Percentiles rank a stretch among this genome's conserved stretches.
Evolutionary conservation across 495 filamentous ascomycete genomes (phyloP).

Genomic region (Penicillium maclennaniae): DNA sequence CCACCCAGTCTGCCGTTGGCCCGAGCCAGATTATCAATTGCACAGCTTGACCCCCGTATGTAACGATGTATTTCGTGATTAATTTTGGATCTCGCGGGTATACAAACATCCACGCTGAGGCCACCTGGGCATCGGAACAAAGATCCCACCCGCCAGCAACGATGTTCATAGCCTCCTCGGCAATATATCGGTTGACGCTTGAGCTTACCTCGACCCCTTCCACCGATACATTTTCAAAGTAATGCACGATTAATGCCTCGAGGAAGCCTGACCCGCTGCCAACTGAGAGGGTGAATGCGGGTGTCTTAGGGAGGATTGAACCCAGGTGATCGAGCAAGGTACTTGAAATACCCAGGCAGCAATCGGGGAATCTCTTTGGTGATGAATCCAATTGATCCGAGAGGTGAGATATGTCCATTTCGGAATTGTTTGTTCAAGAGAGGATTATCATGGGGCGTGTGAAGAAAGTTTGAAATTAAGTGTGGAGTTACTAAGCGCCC

Average conservation of each 20-base stretch:
- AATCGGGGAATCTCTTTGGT: slow-evolving; percentile 35
- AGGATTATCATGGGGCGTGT: background rate
- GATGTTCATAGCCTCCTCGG: slow-evolving; percentile 34
- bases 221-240: slow-evolving; percentile 24
- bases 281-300: slow-evolving; percentile 45
- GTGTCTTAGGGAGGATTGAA: slow-evolving; percentile 36
- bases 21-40: slow-evolving; percentile 49
- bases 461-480: background rate
- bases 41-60: slow-evolving; percentile 20
- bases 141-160: slow-evolving; percentile 46
- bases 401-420: slow-evolving; percentile 30
- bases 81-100: slow-evolving; percentile 51
- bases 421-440: background rate
- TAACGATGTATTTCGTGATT: slow-evolving; percentile 40
- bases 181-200: slow-evolving; percentile 44
- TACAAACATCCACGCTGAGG: slow-evolving; percentile 51
- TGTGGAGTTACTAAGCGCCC: slow-evolving; percentile 3
- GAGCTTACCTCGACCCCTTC: slow-evolving; percentile 46
- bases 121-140: slow-evolving; percentile 28
- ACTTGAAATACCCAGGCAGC: slow-evolving; percentile 48
- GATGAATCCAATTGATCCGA: slow-evolving; percentile 16
- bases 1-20: slow-evolving; percentile 45
- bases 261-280: slow-evolving; percentile 54
- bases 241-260: slow-evolving; percentile 42
- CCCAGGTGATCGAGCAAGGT: slow-evolving; percentile 34